Base-by-base conservation (phyloP, 805 yeast genomes). In the Saccharomycopsis babjevae region DNA sequence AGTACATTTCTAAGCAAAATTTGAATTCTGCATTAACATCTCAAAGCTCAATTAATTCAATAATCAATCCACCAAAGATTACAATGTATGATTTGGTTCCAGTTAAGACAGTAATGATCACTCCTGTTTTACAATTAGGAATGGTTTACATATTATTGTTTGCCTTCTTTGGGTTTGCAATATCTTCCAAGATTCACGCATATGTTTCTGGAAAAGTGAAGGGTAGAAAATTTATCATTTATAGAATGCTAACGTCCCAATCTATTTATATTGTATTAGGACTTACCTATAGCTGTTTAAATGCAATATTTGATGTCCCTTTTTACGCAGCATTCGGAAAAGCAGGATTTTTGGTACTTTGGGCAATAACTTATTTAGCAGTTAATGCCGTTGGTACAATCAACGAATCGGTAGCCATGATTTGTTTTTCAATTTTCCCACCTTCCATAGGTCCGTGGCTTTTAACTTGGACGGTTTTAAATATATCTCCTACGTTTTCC, bases 341-440 rank as follows among this genome's bases (percentile, higher is more conserved):
- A 36, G 81, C 83, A 8, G 96, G 96, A 0, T 88, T 88, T 71
- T 78, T 88, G 46, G 84, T 88, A 1, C 81, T 80, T 64, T 89
- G 96, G 96, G 78, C 85, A 81, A 66, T 83, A 39, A 77, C 84
- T 6, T 88, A 75, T 69, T 66, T 88, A 57, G 80, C 89, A 6
- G 84, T 88, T 89, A 73, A 83, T 64, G 89, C 92, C 0, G 86
- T 87, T 40, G 96, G 96, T 62, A 82, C 86, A 54, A 84, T 86
- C 36, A 86, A 84, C 68, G 94, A 88, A 71, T 82, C 85, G 64
- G 73, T 80, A 66, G 83, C 84, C 0, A 68, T 83, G 70, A 38
- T 86, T 5, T 69, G 80, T 7, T 73, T 85, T 56, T 71, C 83
- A 5, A 60, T 75, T 16, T 76, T 77, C 57, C 93, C 94, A 0